These are phyloP conservation scores for Fusarium sp. DNA, from an alignment of 2,329 filamentous ascomycete species.

Conservation along the genomic window DNA sequence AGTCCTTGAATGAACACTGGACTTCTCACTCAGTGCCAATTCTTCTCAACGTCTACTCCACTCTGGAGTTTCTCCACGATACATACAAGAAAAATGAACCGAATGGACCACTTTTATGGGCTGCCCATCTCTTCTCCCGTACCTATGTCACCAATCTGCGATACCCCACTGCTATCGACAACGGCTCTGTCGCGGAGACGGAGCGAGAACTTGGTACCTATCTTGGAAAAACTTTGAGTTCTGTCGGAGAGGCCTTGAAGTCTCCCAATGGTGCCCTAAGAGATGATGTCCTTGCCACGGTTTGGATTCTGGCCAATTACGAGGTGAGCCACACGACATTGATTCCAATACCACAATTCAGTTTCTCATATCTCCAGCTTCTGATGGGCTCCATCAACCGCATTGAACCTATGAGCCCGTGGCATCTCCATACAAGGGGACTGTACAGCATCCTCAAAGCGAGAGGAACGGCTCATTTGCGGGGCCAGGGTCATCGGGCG, in stretches of 20 bases:
- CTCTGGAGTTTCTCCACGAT: constrained; percentile 53
- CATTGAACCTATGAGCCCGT: constrained; percentile 49
- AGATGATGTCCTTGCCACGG: constrained; percentile 57
- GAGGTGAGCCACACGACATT: constrained; percentile 48
- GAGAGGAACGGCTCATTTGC: constrained; percentile 50
- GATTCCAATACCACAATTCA: not conserved
- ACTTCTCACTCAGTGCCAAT: constrained; percentile 58
- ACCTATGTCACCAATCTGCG: constrained; percentile 58
- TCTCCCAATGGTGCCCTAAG: constrained; percentile 49
- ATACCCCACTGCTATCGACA: constrained; percentile 51
- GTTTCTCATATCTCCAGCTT: constrained; percentile 25
- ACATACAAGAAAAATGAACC: constrained; percentile 46
- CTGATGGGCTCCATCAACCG: constrained; percentile 55
- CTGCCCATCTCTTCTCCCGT: constrained; percentile 58
- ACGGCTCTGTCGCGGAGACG: constrained; percentile 44
- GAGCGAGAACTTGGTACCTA: constrained; percentile 54
- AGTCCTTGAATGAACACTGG: constrained; percentile 56
- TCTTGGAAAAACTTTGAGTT: constrained; percentile 56
- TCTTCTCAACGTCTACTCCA: constrained; percentile 56
- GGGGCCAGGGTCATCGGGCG: constrained; percentile 45
- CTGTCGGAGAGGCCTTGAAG: constrained; percentile 57
- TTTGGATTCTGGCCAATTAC: constrained; percentile 60
- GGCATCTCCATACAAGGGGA: constrained; percentile 57
- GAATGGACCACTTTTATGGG: constrained; percentile 57
- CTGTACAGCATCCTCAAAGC: constrained; percentile 56